Conservation (phyloP, 2,329 filamentous ascomycete species). For the Arthrobotrys entomopaga region DNA sequence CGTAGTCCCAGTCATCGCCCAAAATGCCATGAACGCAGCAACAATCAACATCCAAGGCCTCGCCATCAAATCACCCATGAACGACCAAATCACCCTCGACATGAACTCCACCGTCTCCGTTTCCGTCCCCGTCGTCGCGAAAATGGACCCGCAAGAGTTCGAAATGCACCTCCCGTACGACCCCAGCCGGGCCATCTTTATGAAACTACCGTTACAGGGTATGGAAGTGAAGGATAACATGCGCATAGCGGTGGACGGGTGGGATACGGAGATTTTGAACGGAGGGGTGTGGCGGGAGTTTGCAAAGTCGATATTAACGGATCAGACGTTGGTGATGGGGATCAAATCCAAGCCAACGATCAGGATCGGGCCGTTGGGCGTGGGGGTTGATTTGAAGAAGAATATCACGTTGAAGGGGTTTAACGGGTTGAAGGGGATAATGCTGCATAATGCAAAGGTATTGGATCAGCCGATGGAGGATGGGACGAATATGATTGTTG, state of each 20-base stretch:
- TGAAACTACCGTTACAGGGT: slow-evolving; percentile 67
- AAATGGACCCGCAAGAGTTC: slow-evolving; percentile 60
- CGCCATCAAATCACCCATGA: slow-evolving; percentile 65
- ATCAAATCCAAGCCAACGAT: slow-evolving; percentile 68
- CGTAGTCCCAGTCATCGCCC: slow-evolving; percentile 69
- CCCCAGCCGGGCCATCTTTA: slow-evolving; percentile 63
- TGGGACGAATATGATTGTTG: slow-evolving; percentile 71
- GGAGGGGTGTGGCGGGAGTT: slow-evolving; percentile 67
- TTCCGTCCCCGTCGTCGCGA: slow-evolving; percentile 64
- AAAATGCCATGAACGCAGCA: slow-evolving; percentile 68
- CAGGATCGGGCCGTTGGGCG: slow-evolving; percentile 65
- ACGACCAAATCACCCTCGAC: slow-evolving; percentile 65
- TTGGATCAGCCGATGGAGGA: slow-evolving; percentile 62
- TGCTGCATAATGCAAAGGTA: slow-evolving; percentile 67
- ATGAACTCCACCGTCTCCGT: slow-evolving; percentile 69
- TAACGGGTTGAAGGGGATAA: slow-evolving; percentile 69
- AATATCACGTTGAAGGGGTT: slow-evolving; percentile 66
- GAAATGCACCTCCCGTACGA: slow-evolving; percentile 69
- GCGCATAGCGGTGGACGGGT: slow-evolving; percentile 67
- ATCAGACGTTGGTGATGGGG: slow-evolving; percentile 66
- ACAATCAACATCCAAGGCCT: slow-evolving; percentile 67
- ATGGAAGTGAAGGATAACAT: slow-evolving; percentile 66
- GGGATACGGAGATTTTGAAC: slow-evolving; percentile 64
- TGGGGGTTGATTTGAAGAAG: slow-evolving; percentile 69
- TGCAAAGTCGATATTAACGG: slow-evolving; percentile 68